phyloP scores from a whole-genome alignment of 1,284 basidiomycete genomes.

The Malassezia equina region DNA sequence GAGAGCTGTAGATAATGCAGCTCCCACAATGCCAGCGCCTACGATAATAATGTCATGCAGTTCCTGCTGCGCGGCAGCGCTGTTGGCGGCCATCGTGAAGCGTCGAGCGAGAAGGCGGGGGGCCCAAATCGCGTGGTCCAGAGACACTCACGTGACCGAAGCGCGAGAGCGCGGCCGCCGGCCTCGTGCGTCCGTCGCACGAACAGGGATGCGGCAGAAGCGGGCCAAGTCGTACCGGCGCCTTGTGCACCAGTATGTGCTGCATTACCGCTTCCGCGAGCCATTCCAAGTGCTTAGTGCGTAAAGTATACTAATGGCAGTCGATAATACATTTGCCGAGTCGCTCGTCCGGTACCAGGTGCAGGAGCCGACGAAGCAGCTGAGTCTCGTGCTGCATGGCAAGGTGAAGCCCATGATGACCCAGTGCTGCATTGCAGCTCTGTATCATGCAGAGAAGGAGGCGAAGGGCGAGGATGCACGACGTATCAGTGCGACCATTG shows the following conservation, averaged over 20 bases:
- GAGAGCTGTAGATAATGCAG: constrained; percentile 38
- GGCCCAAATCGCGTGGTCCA: constrained; percentile 2
- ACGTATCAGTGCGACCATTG: constrained; percentile 48
- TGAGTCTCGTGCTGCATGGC: constrained; percentile 27
- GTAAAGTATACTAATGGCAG: neutral
- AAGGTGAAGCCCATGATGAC: constrained; percentile 45
- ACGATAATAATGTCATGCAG: constrained; percentile 35
- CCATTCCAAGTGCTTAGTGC: constrained; percentile 38
- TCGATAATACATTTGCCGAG: constrained; percentile 37
- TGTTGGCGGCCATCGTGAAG: neutral
- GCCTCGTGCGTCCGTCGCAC: neutral
- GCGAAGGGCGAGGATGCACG: constrained; percentile 4
- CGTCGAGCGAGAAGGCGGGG: neutral
- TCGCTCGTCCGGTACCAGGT: constrained; percentile 31
- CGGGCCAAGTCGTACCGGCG: constrained; percentile 42
- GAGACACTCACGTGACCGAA: neutral
- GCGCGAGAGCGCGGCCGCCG: neutral
- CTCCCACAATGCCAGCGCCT: constrained; percentile 45
- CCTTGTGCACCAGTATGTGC: constrained; percentile 35
- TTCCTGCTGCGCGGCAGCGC: neutral
- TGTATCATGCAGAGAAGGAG: constrained; percentile 31
- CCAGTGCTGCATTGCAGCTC: constrained; percentile 43
- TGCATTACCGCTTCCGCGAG: constrained; percentile 42
- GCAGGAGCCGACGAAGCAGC: constrained; percentile 22
- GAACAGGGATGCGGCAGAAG: constrained; percentile 38